Conservation (phyloP, 352 stramenopile genomes). For the Nothophytophthora sp. region DNA sequence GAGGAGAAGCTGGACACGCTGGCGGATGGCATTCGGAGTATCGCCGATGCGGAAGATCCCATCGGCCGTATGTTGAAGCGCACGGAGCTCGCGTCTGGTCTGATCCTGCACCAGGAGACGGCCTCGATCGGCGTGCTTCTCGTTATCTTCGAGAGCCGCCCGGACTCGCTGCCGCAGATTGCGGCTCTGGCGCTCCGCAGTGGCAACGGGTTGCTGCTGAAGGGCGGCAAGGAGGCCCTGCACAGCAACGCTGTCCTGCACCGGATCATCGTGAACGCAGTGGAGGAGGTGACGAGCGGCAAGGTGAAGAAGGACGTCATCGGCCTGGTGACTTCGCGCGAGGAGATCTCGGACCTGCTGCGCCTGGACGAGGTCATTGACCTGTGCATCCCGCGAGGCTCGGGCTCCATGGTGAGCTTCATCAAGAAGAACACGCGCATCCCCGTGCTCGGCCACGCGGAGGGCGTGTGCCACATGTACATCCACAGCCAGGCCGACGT, state of each 20-base stretch:
- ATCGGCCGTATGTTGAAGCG: conserved; percentile 74
- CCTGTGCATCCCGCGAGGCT: conserved; percentile 97
- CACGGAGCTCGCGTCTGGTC: conserved; percentile 90
- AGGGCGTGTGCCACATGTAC: conserved; percentile 99
- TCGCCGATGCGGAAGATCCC: conserved; percentile 82
- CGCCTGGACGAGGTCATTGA: conserved; percentile 97
- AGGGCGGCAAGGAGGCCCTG: conserved; percentile 96
- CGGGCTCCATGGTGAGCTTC: conserved; percentile 94
- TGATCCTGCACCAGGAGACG: conserved; percentile 95
- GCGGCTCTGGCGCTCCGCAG: conserved; percentile 94
- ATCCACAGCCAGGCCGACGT: conserved; percentile 92
- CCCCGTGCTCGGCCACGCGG: conserved; percentile 97
- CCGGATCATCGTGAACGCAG: conserved; percentile 93
- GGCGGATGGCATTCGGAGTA: conserved; percentile 93
- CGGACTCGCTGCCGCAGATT: conserved; percentile 97
- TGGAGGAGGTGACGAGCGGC: conserved; percentile 87
- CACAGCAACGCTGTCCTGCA: conserved; percentile 93
- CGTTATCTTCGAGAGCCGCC: conserved; percentile 98
- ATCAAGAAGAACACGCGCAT: conserved; percentile 98
- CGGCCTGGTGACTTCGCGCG: conserved; percentile 93
- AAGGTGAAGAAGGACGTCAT: conserved; percentile 94
- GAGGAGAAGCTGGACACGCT: conserved; percentile 95
- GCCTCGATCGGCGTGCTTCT: conserved; percentile 97
- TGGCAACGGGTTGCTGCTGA: conserved; percentile 97
- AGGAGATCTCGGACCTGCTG: conserved; percentile 94